Conservation (phyloP, 2,329 filamentous ascomycete species). For the Aspergillus sp. region DNA sequence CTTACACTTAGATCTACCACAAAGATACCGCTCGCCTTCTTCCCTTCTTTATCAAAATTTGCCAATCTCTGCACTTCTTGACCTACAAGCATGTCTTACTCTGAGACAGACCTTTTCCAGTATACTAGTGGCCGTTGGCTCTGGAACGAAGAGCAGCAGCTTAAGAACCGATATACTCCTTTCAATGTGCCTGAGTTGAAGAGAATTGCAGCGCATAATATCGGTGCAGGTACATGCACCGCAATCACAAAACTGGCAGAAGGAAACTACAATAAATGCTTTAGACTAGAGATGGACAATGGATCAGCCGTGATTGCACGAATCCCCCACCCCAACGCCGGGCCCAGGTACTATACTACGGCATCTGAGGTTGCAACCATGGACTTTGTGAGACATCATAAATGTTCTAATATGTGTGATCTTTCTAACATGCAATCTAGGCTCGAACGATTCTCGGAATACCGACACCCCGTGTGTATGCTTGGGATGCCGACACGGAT, state of each 20-base stretch:
- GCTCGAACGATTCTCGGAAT: conserved; percentile 19
- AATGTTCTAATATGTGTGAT: no score
- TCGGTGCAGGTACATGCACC: conserved; percentile 32
- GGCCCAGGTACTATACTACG: conserved; percentile 24
- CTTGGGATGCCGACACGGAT: conserved; percentile 22
- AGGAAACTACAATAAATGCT: conserved; percentile 41
- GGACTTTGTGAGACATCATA: conserved; percentile 23
- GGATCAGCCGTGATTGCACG: conserved; percentile 22
- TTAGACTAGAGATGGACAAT: conserved; percentile 28
- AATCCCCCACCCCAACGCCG: conserved; percentile 28
- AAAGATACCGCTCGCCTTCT: no score
- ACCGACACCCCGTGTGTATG: conserved; percentile 21
- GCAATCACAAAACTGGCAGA: conserved; percentile 42
- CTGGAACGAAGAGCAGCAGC: conserved; percentile 38
- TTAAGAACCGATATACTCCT: conserved; percentile 32
- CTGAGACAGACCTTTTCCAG: conserved; percentile 23
- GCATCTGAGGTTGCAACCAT: conserved; percentile 30
- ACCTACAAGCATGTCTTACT: neutral
- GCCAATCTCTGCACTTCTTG: no score
- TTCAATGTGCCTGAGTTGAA: conserved; percentile 41
- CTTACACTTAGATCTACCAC: no score
- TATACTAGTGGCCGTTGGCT: conserved; percentile 39
- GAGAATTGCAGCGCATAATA: conserved; percentile 30
- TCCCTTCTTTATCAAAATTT: no score
- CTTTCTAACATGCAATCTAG: conserved; percentile 9